These are phyloP conservation scores for Flammula alnicola DNA, from an alignment of 1,284 basidiomycete genomes.

Conservation along the genomic window DNA sequence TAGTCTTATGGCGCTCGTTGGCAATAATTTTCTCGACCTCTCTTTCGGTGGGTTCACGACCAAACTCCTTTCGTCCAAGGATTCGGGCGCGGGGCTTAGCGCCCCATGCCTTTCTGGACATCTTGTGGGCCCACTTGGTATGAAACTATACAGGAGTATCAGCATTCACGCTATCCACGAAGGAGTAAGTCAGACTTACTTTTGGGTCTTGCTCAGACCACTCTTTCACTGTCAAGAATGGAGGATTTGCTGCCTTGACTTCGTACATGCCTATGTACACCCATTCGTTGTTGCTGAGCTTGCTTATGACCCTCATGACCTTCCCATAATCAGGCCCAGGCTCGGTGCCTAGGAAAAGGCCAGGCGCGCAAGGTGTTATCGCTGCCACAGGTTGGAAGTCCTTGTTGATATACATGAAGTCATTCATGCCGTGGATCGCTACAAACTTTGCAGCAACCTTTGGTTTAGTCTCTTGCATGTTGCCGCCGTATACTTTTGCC, in stretches of 20 bases:
- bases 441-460: background rate
- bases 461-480: constrained; percentile 11
- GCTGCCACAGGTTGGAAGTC: constrained; percentile 26
- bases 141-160: constrained; percentile 20
- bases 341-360: constrained; percentile 24
- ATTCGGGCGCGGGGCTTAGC: constrained; percentile 21
- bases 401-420: constrained; percentile 30
- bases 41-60: constrained; percentile 20
- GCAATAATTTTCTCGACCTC: constrained; percentile 15
- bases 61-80: constrained; percentile 16
- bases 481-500: constrained; percentile 26
- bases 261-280: background rate
- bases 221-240: background rate
- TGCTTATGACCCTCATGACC: constrained; percentile 1
- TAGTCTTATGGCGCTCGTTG: constrained; percentile 1
- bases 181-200: background rate
- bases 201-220: background rate
- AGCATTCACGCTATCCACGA: background rate
- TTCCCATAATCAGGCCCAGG: background rate
- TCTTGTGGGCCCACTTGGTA: constrained; percentile 26
- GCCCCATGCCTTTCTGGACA: constrained; percentile 26
- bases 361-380: constrained; percentile 28
- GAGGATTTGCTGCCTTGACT: background rate
- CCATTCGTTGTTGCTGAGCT: background rate
- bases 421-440: constrained; percentile 24